Conservation (phyloP, 1,284 basidiomycete genomes). For the Termitomyces sp. region DNA sequence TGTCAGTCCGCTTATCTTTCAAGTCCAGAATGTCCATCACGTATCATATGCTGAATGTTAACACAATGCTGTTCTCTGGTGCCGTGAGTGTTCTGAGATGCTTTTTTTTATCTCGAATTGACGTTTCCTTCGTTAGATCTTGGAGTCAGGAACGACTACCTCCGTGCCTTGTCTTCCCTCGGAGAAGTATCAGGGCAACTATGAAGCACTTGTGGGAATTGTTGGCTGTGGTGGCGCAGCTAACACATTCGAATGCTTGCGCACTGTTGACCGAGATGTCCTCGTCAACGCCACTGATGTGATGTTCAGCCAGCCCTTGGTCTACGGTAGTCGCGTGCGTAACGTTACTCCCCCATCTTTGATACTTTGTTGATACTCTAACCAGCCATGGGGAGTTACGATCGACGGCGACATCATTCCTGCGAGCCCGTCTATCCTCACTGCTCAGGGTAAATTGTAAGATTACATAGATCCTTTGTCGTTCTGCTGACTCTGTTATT, state of each 20-base stretch:
- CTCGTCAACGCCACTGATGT: slow-evolving; percentile 17
- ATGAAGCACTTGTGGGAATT: slow-evolving; percentile 16
- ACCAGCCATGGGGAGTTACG: slow-evolving; percentile 19
- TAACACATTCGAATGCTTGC: slow-evolving; percentile 19
- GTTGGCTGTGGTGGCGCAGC: slow-evolving; percentile 14
- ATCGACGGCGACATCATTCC: slow-evolving; percentile 21
- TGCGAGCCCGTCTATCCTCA: slow-evolving; percentile 17
- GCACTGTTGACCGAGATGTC: slow-evolving; percentile 14
- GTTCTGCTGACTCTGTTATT: neutral
- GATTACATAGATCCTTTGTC: neutral
- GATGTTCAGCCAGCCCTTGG: slow-evolving; percentile 11
- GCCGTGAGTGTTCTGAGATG: slow-evolving; percentile 10
- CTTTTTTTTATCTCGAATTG: neutral
- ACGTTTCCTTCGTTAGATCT: slow-evolving; percentile 9
- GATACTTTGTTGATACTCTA: neutral
- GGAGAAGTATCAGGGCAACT: slow-evolving; percentile 17
- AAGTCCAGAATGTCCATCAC: slow-evolving; percentile 16
- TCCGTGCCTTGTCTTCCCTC: slow-evolving; percentile 17
- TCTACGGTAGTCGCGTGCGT: slow-evolving; percentile 17
- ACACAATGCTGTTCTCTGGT: slow-evolving; percentile 12
- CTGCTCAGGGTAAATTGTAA: slow-evolving; percentile 20
- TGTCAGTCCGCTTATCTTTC: neutral
- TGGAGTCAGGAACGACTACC: slow-evolving; percentile 19
- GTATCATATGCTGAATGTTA: slow-evolving; percentile 16
- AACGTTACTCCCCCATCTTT: neutral